phyloP scores from a whole-genome alignment of 2,329 filamentous ascomycete genomes.

The Tolypocladium ophioglossoides region DNA sequence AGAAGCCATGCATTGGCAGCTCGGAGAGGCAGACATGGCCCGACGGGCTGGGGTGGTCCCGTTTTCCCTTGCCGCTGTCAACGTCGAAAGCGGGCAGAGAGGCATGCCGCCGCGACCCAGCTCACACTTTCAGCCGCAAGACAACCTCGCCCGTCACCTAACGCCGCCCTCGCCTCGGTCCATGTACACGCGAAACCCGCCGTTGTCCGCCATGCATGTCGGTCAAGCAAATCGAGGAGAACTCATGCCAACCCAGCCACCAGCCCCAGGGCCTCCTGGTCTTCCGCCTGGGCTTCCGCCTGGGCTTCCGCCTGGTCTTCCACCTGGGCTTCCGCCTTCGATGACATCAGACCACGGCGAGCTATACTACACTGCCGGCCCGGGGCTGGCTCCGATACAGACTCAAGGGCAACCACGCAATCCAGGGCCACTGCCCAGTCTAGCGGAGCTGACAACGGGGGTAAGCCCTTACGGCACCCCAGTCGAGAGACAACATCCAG shows the following conservation, averaged over 20 bases:
- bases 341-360: slow-evolving; percentile 20
- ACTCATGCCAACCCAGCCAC: not conserved
- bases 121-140: slow-evolving; percentile 36
- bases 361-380: slow-evolving; percentile 22
- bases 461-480: slow-evolving; percentile 51
- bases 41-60: slow-evolving; percentile 80
- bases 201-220: slow-evolving; percentile 18
- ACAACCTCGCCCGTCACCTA: slow-evolving; percentile 32
- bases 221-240: slow-evolving; percentile 26
- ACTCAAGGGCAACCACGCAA: slow-evolving; percentile 25
- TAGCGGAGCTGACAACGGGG: slow-evolving; percentile 54
- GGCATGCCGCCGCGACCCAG: slow-evolving; percentile 26
- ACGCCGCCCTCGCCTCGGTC: slow-evolving; percentile 28
- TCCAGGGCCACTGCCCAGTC: slow-evolving; percentile 44
- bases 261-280: not conserved
- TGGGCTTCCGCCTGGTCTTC: not conserved
- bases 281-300: slow-evolving; percentile 7
- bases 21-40: slow-evolving; percentile 91
- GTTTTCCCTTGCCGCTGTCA: slow-evolving; percentile 58
- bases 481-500: slow-evolving; percentile 20
- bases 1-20: slow-evolving; percentile 97
- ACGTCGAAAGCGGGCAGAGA: slow-evolving; percentile 31
- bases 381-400: slow-evolving; percentile 44
- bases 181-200: slow-evolving; percentile 27
- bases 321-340: slow-evolving; percentile 9